Base-by-base conservation (phyloP, 345 rosid species). In the Bruguiera parviflora region DNA sequence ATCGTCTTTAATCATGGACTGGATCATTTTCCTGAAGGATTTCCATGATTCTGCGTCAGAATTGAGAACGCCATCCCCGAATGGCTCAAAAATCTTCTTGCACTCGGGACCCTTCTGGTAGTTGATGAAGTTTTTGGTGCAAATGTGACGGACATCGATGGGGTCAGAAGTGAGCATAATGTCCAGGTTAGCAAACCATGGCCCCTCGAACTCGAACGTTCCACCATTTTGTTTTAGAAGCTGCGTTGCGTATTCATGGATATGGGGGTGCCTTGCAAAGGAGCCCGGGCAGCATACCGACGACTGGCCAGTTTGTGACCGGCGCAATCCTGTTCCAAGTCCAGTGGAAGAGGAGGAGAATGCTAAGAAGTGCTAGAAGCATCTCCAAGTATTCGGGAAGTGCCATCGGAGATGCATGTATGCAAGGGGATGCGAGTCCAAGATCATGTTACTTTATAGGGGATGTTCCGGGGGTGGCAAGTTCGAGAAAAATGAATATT, bases 61-160 rank as follows among this genome's bases (percentile, higher is more conserved):
- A 8, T 52, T 78, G 49, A 81, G 22, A 15, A 77, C 62, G 0
- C 80, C 78, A 24, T 78, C 75, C 21, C 80, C 77, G 2, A 72
- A 16, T 0, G 57, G 58, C 29, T 78, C 76, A 10, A 75, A 66
- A 3, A 78, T 65, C 21, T 72, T 51, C 35, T 52, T 72, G 43
- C 61, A 67, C 2, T 72, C 75, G 0, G 59, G 5, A 0, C 79
- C 83, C 8, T 71, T 78, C 0, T 43, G 61, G 10, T 72, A 78
- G 69, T 76, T 78, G 9, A 11, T 6, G 5, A 66, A 78, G 59
- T 75, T 75, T 27, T 31, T 66, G 64, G 39, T 58, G 43, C 62
- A 10, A 2, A 76, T 67, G 53, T 73, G 59, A 19, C 71, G 52
- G 2, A 78, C 22, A 16, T 70, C 68, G 10, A 8, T 2, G 1